These are phyloP conservation scores for Huntiella moniliformis DNA, from an alignment of 2,329 filamentous ascomycete species.

Conservation along the genomic window DNA sequence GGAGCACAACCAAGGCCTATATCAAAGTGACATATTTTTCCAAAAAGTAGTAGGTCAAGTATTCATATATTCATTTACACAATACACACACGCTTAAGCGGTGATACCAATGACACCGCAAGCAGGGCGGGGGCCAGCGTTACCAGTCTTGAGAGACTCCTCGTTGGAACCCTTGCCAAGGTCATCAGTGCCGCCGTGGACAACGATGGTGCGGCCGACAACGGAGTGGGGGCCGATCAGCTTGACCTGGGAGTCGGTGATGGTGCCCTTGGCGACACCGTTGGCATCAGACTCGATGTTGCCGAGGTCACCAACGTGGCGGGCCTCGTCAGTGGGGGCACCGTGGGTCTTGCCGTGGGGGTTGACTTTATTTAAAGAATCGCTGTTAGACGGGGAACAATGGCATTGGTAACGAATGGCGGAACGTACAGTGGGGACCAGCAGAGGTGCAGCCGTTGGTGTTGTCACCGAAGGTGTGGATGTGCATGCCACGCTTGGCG, in stretches of 20 bases:
- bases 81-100: not conserved
- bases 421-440: constrained; percentile 75
- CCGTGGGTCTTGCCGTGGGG: constrained; percentile 84
- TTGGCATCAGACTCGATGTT: constrained; percentile 92
- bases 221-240: constrained; percentile 90
- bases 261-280: constrained; percentile 70
- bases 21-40: too few species aligned
- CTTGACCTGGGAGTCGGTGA: constrained; percentile 72
- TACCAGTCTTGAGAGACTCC: constrained; percentile 97
- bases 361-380: constrained; percentile 50
- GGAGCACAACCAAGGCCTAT: too few species aligned
- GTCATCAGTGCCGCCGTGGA: constrained; percentile 90
- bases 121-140: constrained; percentile 80
- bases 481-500: constrained; percentile 93
- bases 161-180: constrained; percentile 81
- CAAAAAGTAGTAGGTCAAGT: not conserved
- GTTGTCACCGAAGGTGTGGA: constrained; percentile 98
- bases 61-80: constrained; percentile 2
- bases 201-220: constrained; percentile 85
- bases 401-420: not conserved
- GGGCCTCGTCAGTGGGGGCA: constrained; percentile 59
- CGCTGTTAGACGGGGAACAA: too few species aligned
- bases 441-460: constrained; percentile 99
- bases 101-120: constrained; percentile 44
- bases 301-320: constrained; percentile 93